These are phyloP conservation scores for Aspergillus viridinutans DNA, from an alignment of 2,329 filamentous ascomycete species.

Conservation along the genomic window DNA sequence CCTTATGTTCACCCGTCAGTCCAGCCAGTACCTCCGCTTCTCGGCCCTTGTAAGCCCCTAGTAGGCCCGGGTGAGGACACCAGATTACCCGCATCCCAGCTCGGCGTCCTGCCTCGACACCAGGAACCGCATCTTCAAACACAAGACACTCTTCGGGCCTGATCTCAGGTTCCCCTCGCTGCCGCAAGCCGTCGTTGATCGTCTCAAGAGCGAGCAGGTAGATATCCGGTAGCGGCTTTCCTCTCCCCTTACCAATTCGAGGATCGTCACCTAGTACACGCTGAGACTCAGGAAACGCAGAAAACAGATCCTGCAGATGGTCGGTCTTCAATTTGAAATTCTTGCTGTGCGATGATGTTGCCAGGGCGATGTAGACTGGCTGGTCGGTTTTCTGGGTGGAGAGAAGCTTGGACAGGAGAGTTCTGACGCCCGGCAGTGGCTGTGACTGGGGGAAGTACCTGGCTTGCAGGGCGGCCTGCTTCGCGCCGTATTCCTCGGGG, in stretches of 20 bases:
- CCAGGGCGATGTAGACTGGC: constrained; percentile 74
- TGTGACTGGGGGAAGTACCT: constrained; percentile 69
- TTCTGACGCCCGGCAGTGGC: constrained; percentile 72
- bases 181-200: constrained; percentile 69
- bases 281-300: constrained; percentile 61
- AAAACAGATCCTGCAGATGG: constrained; percentile 51
- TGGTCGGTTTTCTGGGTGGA: constrained; percentile 32
- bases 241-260: constrained; percentile 71
- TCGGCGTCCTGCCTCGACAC: constrained; percentile 82
- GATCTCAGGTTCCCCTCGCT: constrained; percentile 58
- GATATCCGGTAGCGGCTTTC: constrained; percentile 93
- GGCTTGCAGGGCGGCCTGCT: constrained; percentile 61
- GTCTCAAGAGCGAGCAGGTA: constrained; percentile 80
- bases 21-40: constrained; percentile 83
- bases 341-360: constrained; percentile 67
- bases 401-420: constrained; percentile 53
- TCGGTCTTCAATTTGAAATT: constrained; percentile 76
- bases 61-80: constrained; percentile 77
- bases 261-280: constrained; percentile 81
- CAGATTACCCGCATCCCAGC: constrained; percentile 95
- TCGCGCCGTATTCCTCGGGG: constrained; percentile 60
- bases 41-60: constrained; percentile 69
- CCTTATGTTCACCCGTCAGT: constrained; percentile 65
- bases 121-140: constrained; percentile 92
- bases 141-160: constrained; percentile 84